These are phyloP conservation scores for Lunasporangiospora selenospora DNA, from an alignment of 192 early-diverging fungal genomes.

Conservation along the genomic window DNA sequence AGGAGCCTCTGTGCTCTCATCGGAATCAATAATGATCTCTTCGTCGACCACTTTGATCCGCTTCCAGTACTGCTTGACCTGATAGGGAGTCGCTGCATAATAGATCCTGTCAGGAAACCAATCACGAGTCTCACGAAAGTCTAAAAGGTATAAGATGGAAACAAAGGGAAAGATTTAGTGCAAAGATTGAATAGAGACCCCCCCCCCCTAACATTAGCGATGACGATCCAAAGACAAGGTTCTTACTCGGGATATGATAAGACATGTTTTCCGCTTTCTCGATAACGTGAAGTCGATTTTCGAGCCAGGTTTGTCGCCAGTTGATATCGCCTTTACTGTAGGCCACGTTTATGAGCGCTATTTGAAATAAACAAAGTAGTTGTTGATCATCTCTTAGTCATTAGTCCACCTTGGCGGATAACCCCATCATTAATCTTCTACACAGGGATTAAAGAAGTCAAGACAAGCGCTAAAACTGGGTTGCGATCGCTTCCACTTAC, in stretches of 20 bases:
- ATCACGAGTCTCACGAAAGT: slow-evolving; percentile 14
- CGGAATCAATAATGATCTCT: no score
- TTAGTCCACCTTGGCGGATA: no score
- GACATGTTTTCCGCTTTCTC: slow-evolving; percentile 25
- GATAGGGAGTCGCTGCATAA: slow-evolving; percentile 10
- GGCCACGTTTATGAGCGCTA: slow-evolving; percentile 23
- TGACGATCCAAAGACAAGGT: neutral
- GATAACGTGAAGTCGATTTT: slow-evolving; percentile 11
- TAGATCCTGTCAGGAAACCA: slow-evolving; percentile 19
- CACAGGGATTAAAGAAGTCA: neutral
- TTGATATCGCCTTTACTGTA: slow-evolving; percentile 13
- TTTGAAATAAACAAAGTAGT: no score
- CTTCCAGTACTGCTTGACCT: no score
- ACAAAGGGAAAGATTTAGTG: neutral
- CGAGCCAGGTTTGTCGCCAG: slow-evolving; percentile 18
- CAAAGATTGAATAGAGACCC: no score
- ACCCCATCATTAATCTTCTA: neutral
- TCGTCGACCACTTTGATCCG: no score
- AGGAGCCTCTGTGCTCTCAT: no score
- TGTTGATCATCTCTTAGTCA: no score
- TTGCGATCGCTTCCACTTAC: slow-evolving; percentile 7
- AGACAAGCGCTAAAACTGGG: neutral
- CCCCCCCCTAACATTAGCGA: no score
- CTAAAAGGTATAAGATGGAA: slow-evolving; percentile 2
- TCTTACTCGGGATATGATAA: slow-evolving; percentile 9